phyloP scores from a whole-genome alignment of 371 early-diverging fungal species.

The Mortierella sp. region DNA sequence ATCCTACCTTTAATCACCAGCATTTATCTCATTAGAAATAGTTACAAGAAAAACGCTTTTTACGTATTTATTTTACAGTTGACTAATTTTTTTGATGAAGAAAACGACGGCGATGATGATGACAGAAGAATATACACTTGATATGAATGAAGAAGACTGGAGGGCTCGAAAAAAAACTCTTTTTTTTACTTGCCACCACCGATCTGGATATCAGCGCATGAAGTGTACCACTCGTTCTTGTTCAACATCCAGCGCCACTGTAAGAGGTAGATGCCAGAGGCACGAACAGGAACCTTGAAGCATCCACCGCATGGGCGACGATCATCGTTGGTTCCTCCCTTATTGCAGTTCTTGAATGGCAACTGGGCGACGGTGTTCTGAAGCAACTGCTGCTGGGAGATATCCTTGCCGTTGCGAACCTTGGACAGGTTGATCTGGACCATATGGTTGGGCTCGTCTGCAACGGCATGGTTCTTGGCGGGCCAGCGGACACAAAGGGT shows the following conservation, averaged over 20 bases:
- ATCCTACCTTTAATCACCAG: no score
- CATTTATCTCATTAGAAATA: no score
- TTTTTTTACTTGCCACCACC: not conserved
- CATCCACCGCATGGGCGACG: conserved; percentile 40
- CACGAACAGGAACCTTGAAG: conserved; percentile 33
- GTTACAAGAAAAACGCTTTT: no score
- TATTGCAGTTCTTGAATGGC: conserved; percentile 30
- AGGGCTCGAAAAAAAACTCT: not conserved
- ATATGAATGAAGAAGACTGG: not conserved
- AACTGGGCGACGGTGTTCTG: conserved; percentile 28
- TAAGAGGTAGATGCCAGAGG: conserved; percentile 28
- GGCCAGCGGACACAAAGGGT: conserved; percentile 46
- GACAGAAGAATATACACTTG: not conserved
- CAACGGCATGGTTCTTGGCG: conserved; percentile 44
- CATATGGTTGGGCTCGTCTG: conserved; percentile 9
- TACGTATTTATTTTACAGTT: no score
- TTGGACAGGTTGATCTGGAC: conserved; percentile 40
- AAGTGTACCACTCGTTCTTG: conserved; percentile 46
- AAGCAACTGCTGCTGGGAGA: conserved; percentile 13
- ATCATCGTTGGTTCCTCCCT: not conserved
- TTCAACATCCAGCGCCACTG: conserved; percentile 51
- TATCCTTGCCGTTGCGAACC: conserved; percentile 11
- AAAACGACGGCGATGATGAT: not conserved
- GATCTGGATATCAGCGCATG: conserved; percentile 34
- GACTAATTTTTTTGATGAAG: no score